phyloP scores from a whole-genome alignment of 2,329 filamentous ascomycete genomes.

The Cladorrhinum sp. region DNA sequence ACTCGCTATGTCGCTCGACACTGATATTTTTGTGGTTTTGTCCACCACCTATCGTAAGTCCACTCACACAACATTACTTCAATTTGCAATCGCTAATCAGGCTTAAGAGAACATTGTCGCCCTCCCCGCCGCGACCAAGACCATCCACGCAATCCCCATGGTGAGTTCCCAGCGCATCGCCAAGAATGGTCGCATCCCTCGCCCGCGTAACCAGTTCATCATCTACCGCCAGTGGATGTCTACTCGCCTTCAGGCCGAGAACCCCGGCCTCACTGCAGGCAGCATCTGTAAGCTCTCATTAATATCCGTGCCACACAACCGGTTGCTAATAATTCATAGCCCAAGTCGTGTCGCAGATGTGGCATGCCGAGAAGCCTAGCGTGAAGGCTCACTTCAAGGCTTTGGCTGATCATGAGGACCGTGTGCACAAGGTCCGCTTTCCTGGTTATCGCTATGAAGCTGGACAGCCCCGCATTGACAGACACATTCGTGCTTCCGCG shows the following conservation, averaged over 20 bases:
- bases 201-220: slow-evolving; percentile 20
- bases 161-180: background rate
- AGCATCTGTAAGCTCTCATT: slow-evolving; percentile 14
- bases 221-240: slow-evolving; percentile 22
- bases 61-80: too few relatives aligned
- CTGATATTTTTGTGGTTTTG: slow-evolving; percentile 1
- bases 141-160: background rate
- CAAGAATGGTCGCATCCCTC: slow-evolving; percentile 8
- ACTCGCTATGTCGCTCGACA: slow-evolving; percentile 3
- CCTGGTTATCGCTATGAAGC: slow-evolving; percentile 15
- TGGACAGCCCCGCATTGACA: background rate
- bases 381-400: slow-evolving; percentile 15
- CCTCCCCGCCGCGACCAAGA: background rate
- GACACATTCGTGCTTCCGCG: background rate
- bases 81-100: background rate
- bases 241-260: slow-evolving; percentile 11
- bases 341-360: slow-evolving; percentile 13
- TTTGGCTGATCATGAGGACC: slow-evolving; percentile 14
- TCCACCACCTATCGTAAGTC: slow-evolving; percentile 9
- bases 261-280: slow-evolving; percentile 17
- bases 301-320: background rate
- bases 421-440: slow-evolving; percentile 10
- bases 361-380: slow-evolving; percentile 10
- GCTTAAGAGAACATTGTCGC: background rate
- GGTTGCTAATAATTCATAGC: slow-evolving; percentile 11